A percentile compares a stretch with the other conserved stretches of the same genome.
phyloP scores from a whole-genome alignment of 2,329 filamentous ascomycete species.

The Aureobasidium sp. region DNA sequence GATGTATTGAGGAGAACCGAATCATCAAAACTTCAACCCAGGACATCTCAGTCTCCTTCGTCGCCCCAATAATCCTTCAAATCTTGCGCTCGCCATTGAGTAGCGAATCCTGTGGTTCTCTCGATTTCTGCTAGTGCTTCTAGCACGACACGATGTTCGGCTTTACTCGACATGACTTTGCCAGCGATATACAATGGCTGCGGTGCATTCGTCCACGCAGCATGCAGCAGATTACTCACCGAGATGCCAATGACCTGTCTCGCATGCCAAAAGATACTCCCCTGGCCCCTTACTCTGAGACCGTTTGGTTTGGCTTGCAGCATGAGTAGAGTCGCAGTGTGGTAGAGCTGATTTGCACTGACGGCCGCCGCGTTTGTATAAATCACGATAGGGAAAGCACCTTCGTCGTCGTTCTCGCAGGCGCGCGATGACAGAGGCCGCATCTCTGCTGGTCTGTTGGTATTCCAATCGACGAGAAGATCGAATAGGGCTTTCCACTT shows the following conservation, averaged over 20 bases:
- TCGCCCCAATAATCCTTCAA: slow-evolving; percentile 45
- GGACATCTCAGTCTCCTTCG: slow-evolving; percentile 1
- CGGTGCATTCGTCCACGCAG: slow-evolving; percentile 37
- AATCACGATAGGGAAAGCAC: slow-evolving; percentile 33
- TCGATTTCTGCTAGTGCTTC: slow-evolving; percentile 42
- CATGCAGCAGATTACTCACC: slow-evolving; percentile 36
- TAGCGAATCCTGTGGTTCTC: slow-evolving; percentile 45
- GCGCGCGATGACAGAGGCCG: slow-evolving; percentile 25
- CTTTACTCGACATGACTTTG: slow-evolving; percentile 37
- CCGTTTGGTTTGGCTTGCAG: slow-evolving; percentile 40
- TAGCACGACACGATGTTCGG: slow-evolving; percentile 38
- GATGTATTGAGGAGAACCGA: slow-evolving; percentile 18
- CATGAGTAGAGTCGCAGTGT: slow-evolving; percentile 46
- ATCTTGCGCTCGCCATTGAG: slow-evolving; percentile 45
- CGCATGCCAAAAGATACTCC: slow-evolving; percentile 39
- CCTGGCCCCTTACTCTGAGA: slow-evolving; percentile 24
- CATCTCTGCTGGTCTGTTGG: slow-evolving; percentile 23
- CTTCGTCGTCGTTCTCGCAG: slow-evolving; percentile 12
- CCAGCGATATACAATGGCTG: slow-evolving; percentile 42
- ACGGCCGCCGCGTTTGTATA: slow-evolving; percentile 38
- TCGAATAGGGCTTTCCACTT: slow-evolving; percentile 27
- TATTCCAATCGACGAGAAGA: slow-evolving; percentile 26
- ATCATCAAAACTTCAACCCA: neutral
- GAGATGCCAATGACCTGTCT: slow-evolving; percentile 39
- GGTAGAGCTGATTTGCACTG: slow-evolving; percentile 46